Evolutionary conservation across 2,329 filamentous ascomycete species (phyloP), one percentile per base, ranked within the genome.

Genomic region (Fulvia fulva): DNA sequence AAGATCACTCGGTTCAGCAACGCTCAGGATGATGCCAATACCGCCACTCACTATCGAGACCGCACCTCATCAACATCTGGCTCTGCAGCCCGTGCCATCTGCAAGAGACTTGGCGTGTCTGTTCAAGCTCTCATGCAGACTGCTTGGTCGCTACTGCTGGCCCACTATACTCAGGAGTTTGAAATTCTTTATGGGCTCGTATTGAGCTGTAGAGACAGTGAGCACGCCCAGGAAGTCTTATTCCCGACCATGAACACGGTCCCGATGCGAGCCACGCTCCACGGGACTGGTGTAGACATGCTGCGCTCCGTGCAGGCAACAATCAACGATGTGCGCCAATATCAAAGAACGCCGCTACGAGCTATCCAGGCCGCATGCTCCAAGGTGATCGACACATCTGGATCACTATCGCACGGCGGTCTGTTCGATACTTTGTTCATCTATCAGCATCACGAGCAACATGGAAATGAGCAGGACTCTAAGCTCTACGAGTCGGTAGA

Each of bases 241-340:
- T 97, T 96, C 67, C 93, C 92, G 0, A 90, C 89, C 0, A 96
- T 97, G 89, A 97, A 96, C 68, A 96, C 92, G 0, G 86, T 96
- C 0, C 83, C 88, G 0, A 79, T 96, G 7, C 82, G 91, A 11
- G 82, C 82, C 1, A 80, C 92, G 2, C 71, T 96, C 2, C 88
- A 94, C 65, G 90, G 90, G 1, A 85, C 80, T 0, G 75, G 82
- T 0, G 63, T 72, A 0, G 81, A 86, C 0, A 86, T 95, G 74
- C 74, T 96, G 26, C 79, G 77, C 12, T 89, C 92, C 67, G 80
- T 91, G 63, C 91, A 96, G 68, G 82, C 86, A 1, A 87, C 83
- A 60, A 83, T 89, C 73, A 78, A 80, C 1, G 80, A 81, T 23
- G 82, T 91, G 28, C 78, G 84, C n/a, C 81, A 87, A 59, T 84